These are phyloP conservation scores for Arabidopsis suecica DNA, from an alignment of 345 rosid species.

Conservation along the genomic window DNA sequence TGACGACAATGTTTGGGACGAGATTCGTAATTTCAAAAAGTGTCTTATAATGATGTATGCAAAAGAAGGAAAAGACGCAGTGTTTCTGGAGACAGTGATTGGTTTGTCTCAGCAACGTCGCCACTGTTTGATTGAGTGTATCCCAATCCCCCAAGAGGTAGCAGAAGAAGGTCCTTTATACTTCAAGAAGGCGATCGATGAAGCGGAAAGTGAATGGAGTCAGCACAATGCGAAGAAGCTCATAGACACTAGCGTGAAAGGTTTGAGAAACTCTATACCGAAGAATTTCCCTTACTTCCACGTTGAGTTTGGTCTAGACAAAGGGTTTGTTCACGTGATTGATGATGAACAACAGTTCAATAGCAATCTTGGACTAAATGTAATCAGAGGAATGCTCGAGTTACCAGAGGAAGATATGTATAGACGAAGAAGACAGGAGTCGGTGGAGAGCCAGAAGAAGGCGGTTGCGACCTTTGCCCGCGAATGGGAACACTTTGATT, in stretches of 20 bases:
- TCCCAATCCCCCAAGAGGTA: conserved; percentile 72
- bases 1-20: conserved; percentile 83
- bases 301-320: conserved; percentile 83
- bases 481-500: conserved; percentile 86
- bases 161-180: conserved; percentile 84
- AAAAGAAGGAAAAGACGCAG: conserved; percentile 77
- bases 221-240: conserved; percentile 95
- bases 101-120: conserved; percentile 79
- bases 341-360: conserved; percentile 88
- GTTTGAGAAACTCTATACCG: conserved; percentile 82
- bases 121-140: conserved; percentile 87
- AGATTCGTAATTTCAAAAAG: conserved; percentile 90
- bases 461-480: conserved; percentile 61
- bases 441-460: conserved; percentile 70
- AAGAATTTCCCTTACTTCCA: conserved; percentile 95
- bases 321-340: conserved; percentile 92
- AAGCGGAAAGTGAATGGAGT: conserved; percentile 99
- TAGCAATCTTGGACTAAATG: conserved; percentile 81
- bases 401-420: conserved; percentile 92
- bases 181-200: conserved; percentile 96
- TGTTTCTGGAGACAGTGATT: conserved; percentile 91
- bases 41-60: conserved; percentile 92
- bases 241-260: conserved; percentile 86
- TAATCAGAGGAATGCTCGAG: conserved; percentile 84
- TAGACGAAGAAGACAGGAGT: conserved; percentile 65